Evolutionary conservation across 2,329 filamentous ascomycete species (phyloP).

Genomic region (Beauveria scarabaeidicola): DNA sequence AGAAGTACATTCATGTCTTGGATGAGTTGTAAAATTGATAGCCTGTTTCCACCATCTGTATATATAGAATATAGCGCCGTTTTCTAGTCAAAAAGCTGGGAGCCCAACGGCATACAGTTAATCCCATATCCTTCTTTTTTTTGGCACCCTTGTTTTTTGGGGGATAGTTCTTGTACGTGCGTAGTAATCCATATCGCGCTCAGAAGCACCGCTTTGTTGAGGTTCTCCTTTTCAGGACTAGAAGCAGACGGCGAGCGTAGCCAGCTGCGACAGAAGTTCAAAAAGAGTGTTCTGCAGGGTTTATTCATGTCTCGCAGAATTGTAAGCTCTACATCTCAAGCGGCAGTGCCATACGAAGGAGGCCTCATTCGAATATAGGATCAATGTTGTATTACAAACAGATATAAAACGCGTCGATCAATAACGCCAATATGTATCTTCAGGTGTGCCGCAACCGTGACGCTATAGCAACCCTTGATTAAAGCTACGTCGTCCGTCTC

Average conservation of each 20-base stretch:
- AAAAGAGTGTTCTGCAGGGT: too few relatives aligned
- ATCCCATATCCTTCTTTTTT: not conserved
- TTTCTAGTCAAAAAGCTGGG: not conserved
- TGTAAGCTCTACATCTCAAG: too few relatives aligned
- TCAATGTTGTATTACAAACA: not conserved
- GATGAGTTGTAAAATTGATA: slow-evolving; percentile 61
- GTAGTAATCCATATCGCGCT: too few relatives aligned
- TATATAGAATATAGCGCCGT: slow-evolving; percentile 6
- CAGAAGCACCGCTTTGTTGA: too few relatives aligned
- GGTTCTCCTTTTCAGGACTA: too few relatives aligned
- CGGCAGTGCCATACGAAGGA: not conserved
- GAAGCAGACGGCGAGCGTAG: too few relatives aligned
- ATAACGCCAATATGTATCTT: not conserved
- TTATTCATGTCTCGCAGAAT: too few relatives aligned
- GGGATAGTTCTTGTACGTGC: too few relatives aligned
- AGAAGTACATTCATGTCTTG: slow-evolving; percentile 91
- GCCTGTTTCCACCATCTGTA: slow-evolving; percentile 2
- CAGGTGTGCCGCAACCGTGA: not conserved
- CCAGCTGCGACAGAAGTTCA: too few relatives aligned
- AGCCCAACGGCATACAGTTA: not conserved
- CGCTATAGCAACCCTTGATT: too few relatives aligned
- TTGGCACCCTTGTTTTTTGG: not conserved
- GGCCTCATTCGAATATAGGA: not conserved
- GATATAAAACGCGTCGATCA: not conserved
- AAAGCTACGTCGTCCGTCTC: not conserved